Base-by-base conservation (phyloP, 2,329 filamentous ascomycete species). In the Colletotrichum acutatum region DNA sequence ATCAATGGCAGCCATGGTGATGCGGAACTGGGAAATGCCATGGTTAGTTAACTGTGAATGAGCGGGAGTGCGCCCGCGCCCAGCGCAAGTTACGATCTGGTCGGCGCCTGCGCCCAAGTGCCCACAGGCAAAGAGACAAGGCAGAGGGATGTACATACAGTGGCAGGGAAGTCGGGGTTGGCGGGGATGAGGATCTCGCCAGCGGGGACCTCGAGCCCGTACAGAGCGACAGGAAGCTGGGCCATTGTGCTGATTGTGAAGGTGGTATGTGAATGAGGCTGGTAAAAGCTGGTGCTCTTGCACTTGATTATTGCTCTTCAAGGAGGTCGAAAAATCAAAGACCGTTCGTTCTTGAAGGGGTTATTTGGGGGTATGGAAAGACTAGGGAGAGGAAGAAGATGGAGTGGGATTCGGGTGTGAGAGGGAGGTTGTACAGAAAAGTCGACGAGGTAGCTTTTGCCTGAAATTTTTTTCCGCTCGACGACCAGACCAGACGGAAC, bases 1-100 rank as follows among this genome's bases (percentile, higher is more conserved):
- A 82, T 99, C 96, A 82, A 99, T 93, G 76, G 97, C 97, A 79
- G 97, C 97, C 97, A 99, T 99, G 80, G 95, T 98, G 81, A 99
- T 95, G 83, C 95, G 95, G 86, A 98, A 97, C 95, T 98, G 79
- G 32, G 53, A 66, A 68, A 42, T 61, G 61, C 42, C 64, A 59
- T n/a, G 76, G 75, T 85, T 75, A 83, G 81, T 74, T 74, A 37
- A 73, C 66, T 76, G 77, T 24, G 54, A 32, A 56, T 34, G 56
- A 34, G 30, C 52, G 5, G 57, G 14, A 19, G 8, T 49, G 34
- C 22, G 46, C 52, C 60, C 34, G 49, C 49, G 49, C 34, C 70
- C n/a, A 49, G 32, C 71, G 71, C 71, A 71, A 66, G 46, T 26
- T 52, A 32, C 54, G 12, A 28, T 19, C 14, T 11, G 28, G 57